phyloP scores from a whole-genome alignment of 768 basidiomycete species.

The Kwoniella bestiolae region DNA sequence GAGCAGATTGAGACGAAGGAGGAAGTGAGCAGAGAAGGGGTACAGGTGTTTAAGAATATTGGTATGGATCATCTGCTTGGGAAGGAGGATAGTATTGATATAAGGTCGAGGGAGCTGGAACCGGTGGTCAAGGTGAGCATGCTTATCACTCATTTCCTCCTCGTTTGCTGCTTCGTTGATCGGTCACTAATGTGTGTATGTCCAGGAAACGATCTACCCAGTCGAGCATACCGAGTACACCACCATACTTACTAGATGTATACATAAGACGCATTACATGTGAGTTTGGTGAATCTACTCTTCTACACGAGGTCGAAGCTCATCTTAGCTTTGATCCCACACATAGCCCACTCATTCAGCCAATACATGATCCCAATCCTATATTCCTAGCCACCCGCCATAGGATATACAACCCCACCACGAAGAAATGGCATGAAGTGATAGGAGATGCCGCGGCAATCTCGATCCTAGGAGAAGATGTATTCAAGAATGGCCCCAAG shows the following conservation, averaged over 20 bases:
- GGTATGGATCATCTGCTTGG: conserved; percentile 39
- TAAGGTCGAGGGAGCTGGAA: conserved; percentile 44
- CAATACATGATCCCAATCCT: conserved; percentile 52
- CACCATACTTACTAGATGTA: conserved; percentile 46
- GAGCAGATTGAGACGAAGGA: conserved; percentile 14
- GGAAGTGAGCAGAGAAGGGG: conserved; percentile 17
- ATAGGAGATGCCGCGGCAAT: conserved; percentile 54
- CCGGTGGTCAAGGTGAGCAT: conserved; percentile 54
- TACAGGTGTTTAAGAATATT: conserved; percentile 34
- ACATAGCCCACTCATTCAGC: conserved; percentile 56
- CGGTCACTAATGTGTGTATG: no score
- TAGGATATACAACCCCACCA: conserved; percentile 43
- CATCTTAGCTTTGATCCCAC: neutral
- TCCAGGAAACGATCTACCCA: conserved; percentile 48
- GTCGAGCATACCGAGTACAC: conserved; percentile 46
- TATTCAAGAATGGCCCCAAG: conserved; percentile 41
- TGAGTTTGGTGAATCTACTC: conserved; percentile 23
- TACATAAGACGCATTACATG: conserved; percentile 56
- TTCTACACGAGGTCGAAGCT: neutral
- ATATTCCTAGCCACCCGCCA: conserved; percentile 49
- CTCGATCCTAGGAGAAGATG: conserved; percentile 49
- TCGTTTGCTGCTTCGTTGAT: neutral
- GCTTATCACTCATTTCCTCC: neutral
- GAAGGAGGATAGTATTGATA: conserved; percentile 41
- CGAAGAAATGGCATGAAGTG: conserved; percentile 54